Base-by-base conservation (phyloP, 352 stramenopile genomes). In the Phytophthora tubulina region DNA sequence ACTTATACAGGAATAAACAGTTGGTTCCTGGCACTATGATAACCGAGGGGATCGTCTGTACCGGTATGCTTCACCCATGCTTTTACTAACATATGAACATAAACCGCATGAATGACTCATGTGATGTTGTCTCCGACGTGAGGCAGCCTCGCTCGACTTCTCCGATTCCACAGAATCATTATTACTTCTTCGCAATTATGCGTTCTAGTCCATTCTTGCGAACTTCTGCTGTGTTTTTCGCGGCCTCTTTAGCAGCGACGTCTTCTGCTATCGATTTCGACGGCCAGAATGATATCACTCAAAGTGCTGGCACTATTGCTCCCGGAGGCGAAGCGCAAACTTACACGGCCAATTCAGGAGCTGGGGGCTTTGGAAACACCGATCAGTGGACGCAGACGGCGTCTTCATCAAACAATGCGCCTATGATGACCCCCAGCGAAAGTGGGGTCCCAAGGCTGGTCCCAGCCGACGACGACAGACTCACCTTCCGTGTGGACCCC, bases 211-310 rank as follows among this genome's bases (percentile, higher is more conserved):
- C 17, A 21, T 21, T 21, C 17, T 21, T 21, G 17, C 17, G 17
- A 44, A 14, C 38, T 44, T 64, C 45, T 52, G 42, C 56, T 17
- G 31, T 46, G 31, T 8, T 64, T 33, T 10, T 64, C 44, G 56
- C 30, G 14, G 44, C 44, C 4, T 46, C 33, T 0, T 53, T 64
- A 7, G 32, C 10, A 13, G 17, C 45, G 3, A 55, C 42, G 3
- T 54, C 56, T 0, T 15, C 35, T 48, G 56, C 44, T 6, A 48
- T 64, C 30, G 56, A 64, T 2, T 64, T 64, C n/a, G 21, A 44
- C 33, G 56, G 56, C 30, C 44, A 64, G 32, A 64, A 55, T 46
- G 56, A 64, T 55, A n/a, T 55, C 31, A 39, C 44, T 14, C 56
- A 64, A 52, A 58, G 33, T 4, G 51, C 51, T 21, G 51, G 51